Evolutionary conservation across 192 early-diverging fungal species (phyloP).

Genomic region (Backusella westeae): DNA sequence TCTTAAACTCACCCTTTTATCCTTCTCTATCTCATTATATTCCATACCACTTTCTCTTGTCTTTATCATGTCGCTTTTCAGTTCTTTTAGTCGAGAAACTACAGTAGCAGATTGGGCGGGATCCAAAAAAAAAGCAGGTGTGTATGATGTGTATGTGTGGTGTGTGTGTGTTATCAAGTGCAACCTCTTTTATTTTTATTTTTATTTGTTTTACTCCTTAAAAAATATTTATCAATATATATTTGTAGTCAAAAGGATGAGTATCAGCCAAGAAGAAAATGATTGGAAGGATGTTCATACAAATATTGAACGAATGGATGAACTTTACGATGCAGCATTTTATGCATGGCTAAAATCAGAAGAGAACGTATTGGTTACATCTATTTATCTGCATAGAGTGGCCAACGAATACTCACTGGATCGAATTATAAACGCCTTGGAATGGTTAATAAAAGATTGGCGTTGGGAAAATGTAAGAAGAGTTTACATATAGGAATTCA

Average conservation of each 20-base stretch:
- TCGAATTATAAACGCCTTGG: slow-evolving; percentile 68
- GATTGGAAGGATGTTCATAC: slow-evolving; percentile 65
- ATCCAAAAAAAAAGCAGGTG: neutral
- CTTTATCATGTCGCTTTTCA: neutral
- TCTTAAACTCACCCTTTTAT: neutral
- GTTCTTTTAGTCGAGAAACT: neutral
- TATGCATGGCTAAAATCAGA: slow-evolving; percentile 71
- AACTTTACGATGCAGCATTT: slow-evolving; percentile 71
- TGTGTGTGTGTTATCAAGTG: neutral
- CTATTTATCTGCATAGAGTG: slow-evolving; percentile 66
- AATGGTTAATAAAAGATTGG: slow-evolving; percentile 72
- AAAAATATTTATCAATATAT: neutral
- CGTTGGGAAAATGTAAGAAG: slow-evolving; percentile 54
- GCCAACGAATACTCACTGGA: slow-evolving; percentile 70
- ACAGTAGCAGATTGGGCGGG: slow-evolving; percentile 3
- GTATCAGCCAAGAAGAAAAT: neutral
- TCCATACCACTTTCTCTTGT: neutral
- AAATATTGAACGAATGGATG: slow-evolving; percentile 71
- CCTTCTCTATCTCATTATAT: neutral
- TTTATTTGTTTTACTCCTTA: neutral
- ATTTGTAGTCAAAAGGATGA: neutral
- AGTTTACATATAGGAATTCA: too few relatives aligned
- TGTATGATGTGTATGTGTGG: neutral
- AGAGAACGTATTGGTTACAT: slow-evolving; percentile 67
- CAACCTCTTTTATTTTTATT: neutral